phyloP scores from a whole-genome alignment of 2,329 filamentous ascomycete genomes.

The Penicillium concentricum region DNA sequence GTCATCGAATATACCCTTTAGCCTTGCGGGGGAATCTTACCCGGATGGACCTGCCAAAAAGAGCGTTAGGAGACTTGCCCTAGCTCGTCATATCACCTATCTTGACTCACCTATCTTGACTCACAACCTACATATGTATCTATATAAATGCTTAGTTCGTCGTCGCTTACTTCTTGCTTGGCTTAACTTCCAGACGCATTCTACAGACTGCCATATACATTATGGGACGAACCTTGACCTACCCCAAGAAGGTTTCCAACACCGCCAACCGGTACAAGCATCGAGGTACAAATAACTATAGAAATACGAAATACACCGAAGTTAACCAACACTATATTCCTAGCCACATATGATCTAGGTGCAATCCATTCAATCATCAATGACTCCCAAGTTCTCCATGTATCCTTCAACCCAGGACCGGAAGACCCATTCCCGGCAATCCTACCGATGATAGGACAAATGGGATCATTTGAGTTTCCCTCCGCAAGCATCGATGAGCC shows the following conservation, averaged over 20 bases:
- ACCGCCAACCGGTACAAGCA: conserved; percentile 67
- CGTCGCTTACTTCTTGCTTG: not conserved
- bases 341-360: conserved; percentile 69
- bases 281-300: conserved; percentile 51
- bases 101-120: not conserved
- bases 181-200: not conserved
- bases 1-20: not conserved
- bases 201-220: not conserved
- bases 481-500: conserved; percentile 62
- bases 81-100: not conserved
- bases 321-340: conserved; percentile 3
- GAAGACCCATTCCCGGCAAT: conserved; percentile 70
- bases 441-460: conserved; percentile 82
- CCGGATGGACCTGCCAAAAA: conserved; percentile 19
- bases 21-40: conserved; percentile 1
- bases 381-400: conserved; percentile 69
- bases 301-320: not conserved
- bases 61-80: conserved; percentile 5
- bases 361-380: conserved; percentile 77
- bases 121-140: too few relatives aligned
- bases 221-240: conserved; percentile 50
- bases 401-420: conserved; percentile 68
- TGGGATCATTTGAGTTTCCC: conserved; percentile 68
- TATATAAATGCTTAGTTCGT: not conserved
- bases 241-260: conserved; percentile 63